Conservation (phyloP, 2,329 filamentous ascomycete species). For the Exophiala phaeomuriformis region DNA sequence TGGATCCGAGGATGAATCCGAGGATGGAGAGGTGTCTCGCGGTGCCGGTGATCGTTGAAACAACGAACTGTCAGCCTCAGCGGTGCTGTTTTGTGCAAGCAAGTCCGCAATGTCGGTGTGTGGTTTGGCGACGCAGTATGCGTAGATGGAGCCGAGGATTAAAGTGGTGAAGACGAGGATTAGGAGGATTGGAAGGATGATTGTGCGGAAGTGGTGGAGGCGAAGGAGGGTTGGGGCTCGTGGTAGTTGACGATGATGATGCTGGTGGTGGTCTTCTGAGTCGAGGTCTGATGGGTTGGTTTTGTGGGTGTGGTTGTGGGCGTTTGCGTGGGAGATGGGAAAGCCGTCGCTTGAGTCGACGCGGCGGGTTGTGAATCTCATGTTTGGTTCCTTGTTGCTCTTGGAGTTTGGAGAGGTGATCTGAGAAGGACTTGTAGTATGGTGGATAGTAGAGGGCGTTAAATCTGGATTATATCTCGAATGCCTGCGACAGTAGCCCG, state of each 20-base stretch:
- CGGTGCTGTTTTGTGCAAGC: constrained; percentile 11
- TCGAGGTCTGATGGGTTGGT: background rate
- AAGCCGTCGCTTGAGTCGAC: constrained; percentile 12
- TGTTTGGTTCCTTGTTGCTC: too few relatives aligned
- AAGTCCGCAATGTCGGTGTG: constrained; percentile 21
- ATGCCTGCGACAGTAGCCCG: too few relatives aligned
- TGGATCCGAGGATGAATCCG: background rate
- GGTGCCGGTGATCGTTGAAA: background rate
- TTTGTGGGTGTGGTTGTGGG: constrained; percentile 1
- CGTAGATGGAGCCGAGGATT: constrained; percentile 24
- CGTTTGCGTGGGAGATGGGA: constrained; percentile 13
- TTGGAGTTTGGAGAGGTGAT: too few relatives aligned
- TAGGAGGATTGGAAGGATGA: constrained; percentile 19
- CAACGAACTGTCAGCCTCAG: constrained; percentile 17
- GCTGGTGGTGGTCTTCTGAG: too few relatives aligned
- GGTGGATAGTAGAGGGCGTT: background rate
- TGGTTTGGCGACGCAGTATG: constrained; percentile 26
- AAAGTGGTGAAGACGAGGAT: constrained; percentile 22
- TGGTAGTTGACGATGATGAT: background rate
- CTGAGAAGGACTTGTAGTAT: too few relatives aligned
- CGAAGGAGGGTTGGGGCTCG: constrained; percentile 10
- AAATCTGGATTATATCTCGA: constrained; percentile 5
- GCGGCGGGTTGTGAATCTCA: constrained; percentile 14
- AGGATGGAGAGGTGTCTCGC: background rate
- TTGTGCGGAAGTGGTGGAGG: constrained; percentile 16